Evolutionary conservation across 2,329 filamentous ascomycete species (phyloP), one percentile per base, ranked within the genome.

Genomic region (Alternaria gaisen): DNA sequence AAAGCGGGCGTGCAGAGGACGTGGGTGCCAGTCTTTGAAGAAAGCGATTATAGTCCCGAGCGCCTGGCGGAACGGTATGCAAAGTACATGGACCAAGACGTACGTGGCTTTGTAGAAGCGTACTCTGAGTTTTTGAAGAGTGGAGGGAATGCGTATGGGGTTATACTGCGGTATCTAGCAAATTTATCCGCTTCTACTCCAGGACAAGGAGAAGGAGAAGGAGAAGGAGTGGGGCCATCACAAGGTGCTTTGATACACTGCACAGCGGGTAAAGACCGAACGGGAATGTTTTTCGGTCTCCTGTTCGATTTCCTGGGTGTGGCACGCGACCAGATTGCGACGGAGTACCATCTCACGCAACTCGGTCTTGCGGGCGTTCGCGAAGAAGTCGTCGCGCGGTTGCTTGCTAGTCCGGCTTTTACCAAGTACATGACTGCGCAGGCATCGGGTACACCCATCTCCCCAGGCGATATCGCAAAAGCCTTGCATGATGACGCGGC

Each of bases 261-360:
- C 76, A 91, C 90, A 0, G 90, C 89, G 0, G 91, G 91, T 12
- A 94, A 94, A 77, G 91, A 94, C 75, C 84, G 91, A 43, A 93
- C 91, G 0, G 91, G 91, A 2, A 84, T 93, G 5, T 79, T 92
- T 44, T 86, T 87, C 50, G 91, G 89, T 3, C 69, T 94, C 41
- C 74, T 93, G 9, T 81, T 92, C 40, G 79, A 85, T 26, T 81
- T 92, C 28, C 87, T 87, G 9, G 88, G 88, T 4, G 87, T 91
- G 0, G 77, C 82, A 1, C 83, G 88, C 64, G 80, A 89, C 84
- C n/a, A 50, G 1, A 76, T 79, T 28, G 89, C 88, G 0, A 77
- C 84, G 10, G 91, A 94, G 75, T 94, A 93, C 74, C 81, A 84
- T 16, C 80, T 92, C 10, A 92, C 89, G 0, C 87, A 91, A 52